A percentile compares a stretch with the other conserved stretches of the same genome.
phyloP scores from a whole-genome alignment of 1,139 yeast genomes.

The Wickerhamomyces sp. region DNA sequence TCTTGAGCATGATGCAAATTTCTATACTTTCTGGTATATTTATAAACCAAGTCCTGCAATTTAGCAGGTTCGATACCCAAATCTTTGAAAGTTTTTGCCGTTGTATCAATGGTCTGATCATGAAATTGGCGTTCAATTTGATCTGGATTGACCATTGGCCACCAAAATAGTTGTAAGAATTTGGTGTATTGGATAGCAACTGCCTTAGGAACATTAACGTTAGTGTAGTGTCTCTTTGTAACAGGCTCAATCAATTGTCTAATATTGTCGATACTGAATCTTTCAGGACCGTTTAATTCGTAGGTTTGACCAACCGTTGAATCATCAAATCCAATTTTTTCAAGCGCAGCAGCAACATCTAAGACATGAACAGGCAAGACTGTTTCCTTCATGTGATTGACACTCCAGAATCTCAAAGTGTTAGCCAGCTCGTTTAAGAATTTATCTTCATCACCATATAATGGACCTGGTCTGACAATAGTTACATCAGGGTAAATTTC shows the following conservation, averaged over 20 bases:
- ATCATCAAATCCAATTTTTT: constrained; percentile 77
- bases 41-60: constrained; percentile 65
- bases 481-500: constrained; percentile 72
- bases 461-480: constrained; percentile 81
- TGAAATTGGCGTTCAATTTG: constrained; percentile 72
- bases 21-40: constrained; percentile 35
- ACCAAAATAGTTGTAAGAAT: constrained; percentile 55
- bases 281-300: constrained; percentile 75
- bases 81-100: constrained; percentile 64
- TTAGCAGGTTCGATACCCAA: constrained; percentile 69
- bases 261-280: constrained; percentile 58
- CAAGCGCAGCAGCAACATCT: constrained; percentile 79
- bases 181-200: constrained; percentile 42
- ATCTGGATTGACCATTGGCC: constrained; percentile 70
- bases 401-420: constrained; percentile 51
- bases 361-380: constrained; percentile 71
- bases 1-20: constrained; percentile 25
- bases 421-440: constrained; percentile 61
- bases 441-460: constrained; percentile 74
- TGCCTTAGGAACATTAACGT: constrained; percentile 50
- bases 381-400: constrained; percentile 60
- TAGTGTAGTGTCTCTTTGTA: constrained; percentile 38
- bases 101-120: constrained; percentile 58
- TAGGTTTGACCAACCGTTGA: constrained; percentile 71
- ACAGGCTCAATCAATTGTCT: constrained; percentile 67